Conservation (phyloP, 208 protist species). For the Leishmania amazonensis region DNA sequence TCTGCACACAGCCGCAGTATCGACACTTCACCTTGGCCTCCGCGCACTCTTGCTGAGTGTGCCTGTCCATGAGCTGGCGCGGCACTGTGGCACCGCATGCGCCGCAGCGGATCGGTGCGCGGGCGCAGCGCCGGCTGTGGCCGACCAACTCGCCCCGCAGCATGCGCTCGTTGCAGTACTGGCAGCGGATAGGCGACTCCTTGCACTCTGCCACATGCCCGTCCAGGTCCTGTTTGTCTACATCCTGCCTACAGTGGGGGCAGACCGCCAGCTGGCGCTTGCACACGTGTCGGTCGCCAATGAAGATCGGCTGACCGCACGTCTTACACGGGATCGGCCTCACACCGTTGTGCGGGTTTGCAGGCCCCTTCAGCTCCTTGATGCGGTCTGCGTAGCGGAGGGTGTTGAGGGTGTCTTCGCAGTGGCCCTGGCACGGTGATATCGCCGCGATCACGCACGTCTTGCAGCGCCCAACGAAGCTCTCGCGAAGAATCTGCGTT, state of each 20-base stretch:
- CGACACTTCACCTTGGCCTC: constrained; percentile 69
- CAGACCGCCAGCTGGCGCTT: constrained; percentile 57
- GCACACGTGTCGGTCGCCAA: constrained; percentile 74
- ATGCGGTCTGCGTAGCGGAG: constrained; percentile 96
- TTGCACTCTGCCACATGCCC: constrained; percentile 70
- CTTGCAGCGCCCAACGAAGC: constrained; percentile 93
- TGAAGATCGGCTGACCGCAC: constrained; percentile 73
- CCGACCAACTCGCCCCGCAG: constrained; percentile 51
- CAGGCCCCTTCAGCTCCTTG: constrained; percentile 80
- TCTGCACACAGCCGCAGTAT: constrained; percentile 56
- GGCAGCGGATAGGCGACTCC: constrained; percentile 63
- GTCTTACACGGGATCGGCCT: constrained; percentile 62
- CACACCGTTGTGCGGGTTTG: constrained; percentile 31
- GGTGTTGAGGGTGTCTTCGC: constrained; percentile 98
- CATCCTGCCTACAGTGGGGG: constrained; percentile 64
- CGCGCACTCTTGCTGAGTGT: constrained; percentile 60
- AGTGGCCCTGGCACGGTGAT: constrained; percentile 81
- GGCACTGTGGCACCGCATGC: constrained; percentile 57
- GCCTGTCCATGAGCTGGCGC: constrained; percentile 54
- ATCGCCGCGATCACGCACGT: constrained; percentile 96
- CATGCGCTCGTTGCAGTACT: constrained; percentile 74
- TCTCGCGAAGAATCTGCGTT: constrained; percentile 95
- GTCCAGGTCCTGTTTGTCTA: constrained; percentile 76
- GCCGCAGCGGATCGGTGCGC: constrained; percentile 59
- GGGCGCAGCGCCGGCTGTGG: constrained; percentile 63